phyloP scores from a whole-genome alignment of 441 rosid genomes.

The Populus hybrid region DNA sequence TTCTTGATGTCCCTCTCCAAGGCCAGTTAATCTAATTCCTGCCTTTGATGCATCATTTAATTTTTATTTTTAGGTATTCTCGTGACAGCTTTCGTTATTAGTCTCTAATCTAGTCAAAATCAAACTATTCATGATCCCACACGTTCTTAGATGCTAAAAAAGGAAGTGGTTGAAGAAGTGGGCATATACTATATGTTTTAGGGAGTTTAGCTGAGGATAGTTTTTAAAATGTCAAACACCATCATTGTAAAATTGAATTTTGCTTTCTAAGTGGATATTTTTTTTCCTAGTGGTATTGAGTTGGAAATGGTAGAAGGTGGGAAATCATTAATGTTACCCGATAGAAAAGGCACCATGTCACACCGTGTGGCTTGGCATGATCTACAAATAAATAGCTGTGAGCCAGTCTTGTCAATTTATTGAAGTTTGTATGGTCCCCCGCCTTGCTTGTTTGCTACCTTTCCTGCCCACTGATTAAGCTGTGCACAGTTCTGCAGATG shows the following conservation, averaged over 20 bases:
- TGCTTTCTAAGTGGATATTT: background rate
- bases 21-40: conserved; percentile 26
- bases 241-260: background rate
- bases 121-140: background rate
- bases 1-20: conserved; percentile 77
- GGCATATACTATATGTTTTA: background rate
- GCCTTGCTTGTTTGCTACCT: background rate
- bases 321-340: background rate
- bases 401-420: background rate
- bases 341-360: background rate
- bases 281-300: background rate
- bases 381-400: background rate
- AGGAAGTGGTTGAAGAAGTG: background rate
- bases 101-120: background rate
- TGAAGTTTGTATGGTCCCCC: background rate
- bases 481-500: background rate
- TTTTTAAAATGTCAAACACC: no score
- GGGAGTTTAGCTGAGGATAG: no score
- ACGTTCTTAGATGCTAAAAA: background rate
- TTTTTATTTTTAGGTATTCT: background rate
- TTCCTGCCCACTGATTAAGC: background rate
- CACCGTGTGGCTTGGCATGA: background rate
- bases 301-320: background rate
- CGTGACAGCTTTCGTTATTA: background rate
- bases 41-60: background rate